phyloP scores from a whole-genome alignment of 768 basidiomycete species.

The Pleurotus djamor region DNA sequence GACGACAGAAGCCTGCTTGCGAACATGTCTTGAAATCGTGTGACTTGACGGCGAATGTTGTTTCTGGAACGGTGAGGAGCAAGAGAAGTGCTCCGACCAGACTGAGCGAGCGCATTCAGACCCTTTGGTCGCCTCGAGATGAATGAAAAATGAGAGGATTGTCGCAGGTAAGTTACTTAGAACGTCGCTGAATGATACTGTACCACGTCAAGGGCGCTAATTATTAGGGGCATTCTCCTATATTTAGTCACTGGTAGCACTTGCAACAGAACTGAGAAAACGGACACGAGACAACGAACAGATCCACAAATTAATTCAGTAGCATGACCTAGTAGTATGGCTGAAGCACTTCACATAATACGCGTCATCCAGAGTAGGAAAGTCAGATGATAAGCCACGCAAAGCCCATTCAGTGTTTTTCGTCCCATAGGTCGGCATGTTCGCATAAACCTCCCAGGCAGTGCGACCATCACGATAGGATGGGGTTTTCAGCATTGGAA shows the following conservation, averaged over 20 bases:
- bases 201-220: too few relatives aligned
- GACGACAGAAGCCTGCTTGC: conserved; percentile 93
- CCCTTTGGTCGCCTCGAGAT: not conserved
- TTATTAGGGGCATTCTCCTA: too few relatives aligned
- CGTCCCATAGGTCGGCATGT: not conserved
- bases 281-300: too few relatives aligned
- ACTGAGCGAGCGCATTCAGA: conserved; percentile 30
- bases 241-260: too few relatives aligned
- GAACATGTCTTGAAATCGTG: conserved; percentile 93
- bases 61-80: conserved; percentile 28
- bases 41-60: conserved; percentile 58
- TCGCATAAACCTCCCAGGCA: not conserved
- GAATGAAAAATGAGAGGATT: not conserved
- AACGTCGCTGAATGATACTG: too few relatives aligned
- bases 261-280: too few relatives aligned
- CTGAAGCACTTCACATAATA: too few relatives aligned
- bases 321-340: too few relatives aligned
- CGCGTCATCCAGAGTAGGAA: too few relatives aligned
- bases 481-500: not conserved
- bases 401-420: not conserved
- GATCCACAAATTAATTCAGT: too few relatives aligned
- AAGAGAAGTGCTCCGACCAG: conserved; percentile 33
- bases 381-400: too few relatives aligned
- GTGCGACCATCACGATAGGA: not conserved
- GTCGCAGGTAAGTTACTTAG: too few relatives aligned